Evolutionary conservation across 2,329 filamentous ascomycete genomes (phyloP).

Genomic region (Penicillium sp.): DNA sequence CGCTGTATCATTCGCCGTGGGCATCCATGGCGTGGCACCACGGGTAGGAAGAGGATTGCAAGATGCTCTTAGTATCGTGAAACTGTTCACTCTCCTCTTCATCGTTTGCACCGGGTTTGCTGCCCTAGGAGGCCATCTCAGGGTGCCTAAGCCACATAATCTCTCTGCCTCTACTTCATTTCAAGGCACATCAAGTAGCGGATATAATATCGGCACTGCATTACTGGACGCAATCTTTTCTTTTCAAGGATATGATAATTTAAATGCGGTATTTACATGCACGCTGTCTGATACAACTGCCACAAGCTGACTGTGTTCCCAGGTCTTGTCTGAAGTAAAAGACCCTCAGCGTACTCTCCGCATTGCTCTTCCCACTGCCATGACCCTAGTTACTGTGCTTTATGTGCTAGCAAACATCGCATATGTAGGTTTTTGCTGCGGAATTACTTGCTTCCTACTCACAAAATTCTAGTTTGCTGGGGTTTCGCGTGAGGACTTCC

Average conservation of each 20-base stretch:
- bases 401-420: conserved; percentile 61
- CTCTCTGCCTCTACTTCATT: conserved; percentile 37
- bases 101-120: conserved; percentile 50
- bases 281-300: background rate
- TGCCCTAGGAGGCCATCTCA: conserved; percentile 40
- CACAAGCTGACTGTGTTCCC: background rate
- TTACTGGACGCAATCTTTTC: conserved; percentile 41
- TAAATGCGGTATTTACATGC: conserved; percentile 17
- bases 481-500: conserved; percentile 57
- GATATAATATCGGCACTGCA: conserved; percentile 28
- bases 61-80: conserved; percentile 51
- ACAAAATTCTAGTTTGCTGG: conserved; percentile 47
- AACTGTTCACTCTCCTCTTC: conserved; percentile 51
- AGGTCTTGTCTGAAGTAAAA: conserved; percentile 57
- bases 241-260: conserved; percentile 50
- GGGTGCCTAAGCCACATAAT: conserved; percentile 45
- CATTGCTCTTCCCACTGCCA: conserved; percentile 56
- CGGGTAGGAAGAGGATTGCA: conserved; percentile 48
- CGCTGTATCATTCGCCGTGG: conserved; percentile 39
- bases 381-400: conserved; percentile 53
- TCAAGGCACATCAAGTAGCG: conserved; percentile 23
- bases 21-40: conserved; percentile 47
- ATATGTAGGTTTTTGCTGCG: conserved; percentile 37
- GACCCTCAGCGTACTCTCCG: conserved; percentile 60
- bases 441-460: background rate